Percentiles rank a stretch among this genome's conserved stretches.
phyloP scores from a whole-genome alignment of 129 eudicot genomes.

The Glebionis coronaria region DNA sequence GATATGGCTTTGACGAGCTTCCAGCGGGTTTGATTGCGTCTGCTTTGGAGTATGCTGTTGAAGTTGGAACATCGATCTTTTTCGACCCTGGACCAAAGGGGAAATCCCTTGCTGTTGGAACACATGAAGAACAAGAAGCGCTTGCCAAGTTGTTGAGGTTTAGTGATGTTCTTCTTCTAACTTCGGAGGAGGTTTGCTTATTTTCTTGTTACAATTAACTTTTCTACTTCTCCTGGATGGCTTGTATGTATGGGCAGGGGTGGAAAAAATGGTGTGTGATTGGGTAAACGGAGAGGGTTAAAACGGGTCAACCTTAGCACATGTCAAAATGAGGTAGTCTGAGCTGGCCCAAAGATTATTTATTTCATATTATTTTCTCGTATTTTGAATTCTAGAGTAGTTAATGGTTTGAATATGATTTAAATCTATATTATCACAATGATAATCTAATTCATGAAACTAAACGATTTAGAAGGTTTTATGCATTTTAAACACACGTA shows the following conservation, averaged over 20 bases:
- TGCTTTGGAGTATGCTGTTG: slow-evolving; percentile 79
- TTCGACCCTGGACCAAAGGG: slow-evolving; percentile 99
- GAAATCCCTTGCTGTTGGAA: slow-evolving; percentile 65
- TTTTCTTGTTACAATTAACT: slow-evolving; percentile 4
- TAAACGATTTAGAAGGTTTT: background rate
- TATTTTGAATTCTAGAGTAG: background rate
- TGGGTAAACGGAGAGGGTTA: background rate
- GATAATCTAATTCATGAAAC: background rate
- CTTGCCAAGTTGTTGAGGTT: slow-evolving; percentile 60
- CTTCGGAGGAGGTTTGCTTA: slow-evolving; percentile 90
- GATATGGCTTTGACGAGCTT: slow-evolving; percentile 94
- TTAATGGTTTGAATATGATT: background rate
- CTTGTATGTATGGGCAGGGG: background rate
- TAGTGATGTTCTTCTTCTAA: slow-evolving; percentile 91
- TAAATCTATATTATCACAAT: background rate
- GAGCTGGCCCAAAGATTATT: background rate
- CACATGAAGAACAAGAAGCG: slow-evolving; percentile 74
- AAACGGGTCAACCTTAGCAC: background rate
- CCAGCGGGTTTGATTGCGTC: slow-evolving; percentile 61
- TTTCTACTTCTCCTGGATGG: background rate
- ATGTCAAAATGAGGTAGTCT: background rate
- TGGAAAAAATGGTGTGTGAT: background rate
- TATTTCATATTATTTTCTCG: background rate
- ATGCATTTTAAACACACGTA: background rate
- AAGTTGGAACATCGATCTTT: slow-evolving; percentile 85